These are phyloP conservation scores for Macadamia tetraphylla DNA, from an alignment of 164 flowering plant genomes.

Conservation along the genomic window DNA sequence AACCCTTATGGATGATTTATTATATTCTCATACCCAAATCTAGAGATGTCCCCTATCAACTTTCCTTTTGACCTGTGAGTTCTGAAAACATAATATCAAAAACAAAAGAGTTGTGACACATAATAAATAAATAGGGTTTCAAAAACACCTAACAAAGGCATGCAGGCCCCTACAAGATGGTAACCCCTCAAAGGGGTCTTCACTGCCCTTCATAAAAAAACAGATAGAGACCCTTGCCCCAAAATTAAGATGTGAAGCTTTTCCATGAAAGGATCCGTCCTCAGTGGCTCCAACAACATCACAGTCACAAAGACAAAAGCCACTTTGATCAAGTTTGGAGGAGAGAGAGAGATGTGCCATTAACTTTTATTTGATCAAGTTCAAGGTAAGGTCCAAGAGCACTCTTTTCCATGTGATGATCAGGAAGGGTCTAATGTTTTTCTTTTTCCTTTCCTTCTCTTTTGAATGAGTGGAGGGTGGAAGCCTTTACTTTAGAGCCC, in stretches of 20 bases:
- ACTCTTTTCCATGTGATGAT: slow-evolving; percentile 61
- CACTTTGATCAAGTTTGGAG: slow-evolving; percentile 16
- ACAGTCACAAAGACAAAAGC: slow-evolving; percentile 9
- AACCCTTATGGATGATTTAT: no score
- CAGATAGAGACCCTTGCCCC: slow-evolving; percentile 39
- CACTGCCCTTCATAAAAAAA: not conserved
- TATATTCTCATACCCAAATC: no score
- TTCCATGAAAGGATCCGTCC: slow-evolving; percentile 9
- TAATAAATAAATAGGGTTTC: no score
- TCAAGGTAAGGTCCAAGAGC: slow-evolving; percentile 41
- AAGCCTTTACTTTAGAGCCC: slow-evolving; percentile 46
- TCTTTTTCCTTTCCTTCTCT: slow-evolving; percentile 14
- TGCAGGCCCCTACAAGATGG: no score
- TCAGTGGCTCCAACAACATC: slow-evolving; percentile 10
- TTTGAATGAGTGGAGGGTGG: slow-evolving; percentile 36
- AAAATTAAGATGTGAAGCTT: slow-evolving; percentile 17
- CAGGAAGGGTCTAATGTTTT: slow-evolving; percentile 14
- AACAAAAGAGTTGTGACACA: no score
- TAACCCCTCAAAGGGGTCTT: no score
- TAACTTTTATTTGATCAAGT: not conserved
- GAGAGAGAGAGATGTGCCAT: not conserved
- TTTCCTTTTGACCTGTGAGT: no score
- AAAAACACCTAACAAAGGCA: no score
- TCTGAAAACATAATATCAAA: no score
- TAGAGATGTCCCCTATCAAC: no score